A percentile compares a stretch with the other conserved stretches of the same genome.
Conservation (phyloP, 2,329 filamentous ascomycete genomes). For the Stachybotrys chartarum region DNA sequence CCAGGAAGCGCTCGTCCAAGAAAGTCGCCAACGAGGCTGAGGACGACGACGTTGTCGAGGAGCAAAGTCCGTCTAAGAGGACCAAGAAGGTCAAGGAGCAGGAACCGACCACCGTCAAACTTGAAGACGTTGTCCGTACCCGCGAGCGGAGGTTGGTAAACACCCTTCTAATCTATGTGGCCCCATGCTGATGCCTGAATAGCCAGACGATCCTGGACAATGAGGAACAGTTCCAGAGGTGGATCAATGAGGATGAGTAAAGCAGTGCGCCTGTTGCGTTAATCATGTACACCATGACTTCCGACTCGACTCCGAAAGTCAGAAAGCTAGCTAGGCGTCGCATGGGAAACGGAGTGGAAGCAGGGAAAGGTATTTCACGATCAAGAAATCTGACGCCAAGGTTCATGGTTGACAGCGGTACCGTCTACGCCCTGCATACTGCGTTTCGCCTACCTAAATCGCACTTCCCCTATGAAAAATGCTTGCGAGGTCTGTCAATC, state of each 20-base stretch:
- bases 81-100: conserved; percentile 19
- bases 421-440: no score
- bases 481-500: no score
- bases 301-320: no score
- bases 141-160: conserved; percentile 11
- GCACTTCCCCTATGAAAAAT: no score
- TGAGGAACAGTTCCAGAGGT: conserved; percentile 7
- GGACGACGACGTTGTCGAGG: conserved; percentile 5
- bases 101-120: conserved; percentile 9
- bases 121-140: conserved; percentile 4
- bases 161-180: neutral
- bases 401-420: no score
- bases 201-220: conserved; percentile 8
- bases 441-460: no score
- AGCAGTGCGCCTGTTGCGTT: neutral
- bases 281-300: no score
- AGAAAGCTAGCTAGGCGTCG: no score
- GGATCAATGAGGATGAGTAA: conserved; percentile 2
- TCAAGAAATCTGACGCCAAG: no score
- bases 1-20: neutral
- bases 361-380: no score
- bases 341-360: no score
- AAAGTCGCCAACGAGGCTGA: conserved; percentile 5
- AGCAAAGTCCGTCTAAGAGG: conserved; percentile 17
- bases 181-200: neutral